Conservation (phyloP, 202 grass and related monocot species). For the Brachypodium distachyon region DNA sequence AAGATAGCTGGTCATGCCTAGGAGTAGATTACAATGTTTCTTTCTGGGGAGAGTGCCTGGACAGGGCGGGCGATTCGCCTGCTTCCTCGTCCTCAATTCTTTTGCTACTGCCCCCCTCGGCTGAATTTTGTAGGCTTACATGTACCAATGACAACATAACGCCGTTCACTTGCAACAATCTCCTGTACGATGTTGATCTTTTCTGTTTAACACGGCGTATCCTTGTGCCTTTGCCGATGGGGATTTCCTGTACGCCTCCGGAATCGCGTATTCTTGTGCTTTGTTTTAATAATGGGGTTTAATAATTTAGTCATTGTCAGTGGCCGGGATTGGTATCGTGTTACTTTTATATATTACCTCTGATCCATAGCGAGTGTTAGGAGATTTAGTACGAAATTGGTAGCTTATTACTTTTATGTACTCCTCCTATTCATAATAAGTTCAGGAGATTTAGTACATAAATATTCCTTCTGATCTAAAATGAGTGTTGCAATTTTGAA, state of each 20-base stretch:
- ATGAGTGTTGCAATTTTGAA: too few species aligned
- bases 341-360: not conserved
- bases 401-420: too few species aligned
- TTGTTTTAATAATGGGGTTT: too few species aligned
- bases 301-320: not conserved
- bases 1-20: slow-evolving; percentile 56
- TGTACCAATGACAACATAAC: not conserved
- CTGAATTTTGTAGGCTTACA: slow-evolving; percentile 16
- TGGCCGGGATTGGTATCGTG: not conserved
- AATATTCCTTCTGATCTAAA: too few species aligned
- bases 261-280: too few species aligned
- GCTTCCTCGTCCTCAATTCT: slow-evolving; percentile 25
- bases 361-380: too few species aligned
- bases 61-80: not conserved
- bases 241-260: too few species aligned
- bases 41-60: not conserved
- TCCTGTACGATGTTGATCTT: not conserved
- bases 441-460: too few species aligned
- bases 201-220: not conserved
- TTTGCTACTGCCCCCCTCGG: slow-evolving; percentile 1
- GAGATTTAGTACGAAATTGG: too few species aligned
- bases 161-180: slow-evolving; percentile 2
- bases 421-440: too few species aligned
- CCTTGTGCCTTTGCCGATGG: not conserved
- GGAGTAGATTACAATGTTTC: slow-evolving; percentile 14